phyloP scores from a whole-genome alignment of 2,329 filamentous ascomycete genomes.

The Dothidotthia symphoricarpi region DNA sequence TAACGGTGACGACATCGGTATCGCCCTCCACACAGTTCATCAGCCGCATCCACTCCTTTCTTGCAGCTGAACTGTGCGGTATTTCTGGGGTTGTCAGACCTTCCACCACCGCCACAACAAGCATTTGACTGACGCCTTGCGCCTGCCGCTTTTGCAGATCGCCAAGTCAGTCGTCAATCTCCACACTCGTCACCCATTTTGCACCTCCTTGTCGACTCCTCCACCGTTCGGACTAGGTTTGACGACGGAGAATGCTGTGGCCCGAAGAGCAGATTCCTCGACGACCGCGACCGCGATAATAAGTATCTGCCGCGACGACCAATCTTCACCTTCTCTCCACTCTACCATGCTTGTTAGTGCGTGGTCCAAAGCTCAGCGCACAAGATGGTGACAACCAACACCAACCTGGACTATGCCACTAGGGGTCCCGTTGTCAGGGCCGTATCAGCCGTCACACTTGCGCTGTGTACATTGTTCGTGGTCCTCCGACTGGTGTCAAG shows the following conservation, averaged over 20 bases:
- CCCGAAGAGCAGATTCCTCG: slow-evolving; percentile 16
- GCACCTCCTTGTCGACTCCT: background rate
- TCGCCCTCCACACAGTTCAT: slow-evolving; percentile 19
- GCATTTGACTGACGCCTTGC: background rate
- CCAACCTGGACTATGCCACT: slow-evolving; percentile 20
- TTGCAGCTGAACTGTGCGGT: slow-evolving; percentile 18
- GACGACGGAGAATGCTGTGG: slow-evolving; percentile 26
- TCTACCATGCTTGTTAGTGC: slow-evolving; percentile 14
- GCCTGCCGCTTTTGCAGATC: background rate
- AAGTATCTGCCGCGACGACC: background rate
- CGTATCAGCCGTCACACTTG: slow-evolving; percentile 68
- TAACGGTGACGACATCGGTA: slow-evolving; percentile 12
- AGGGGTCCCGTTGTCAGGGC: slow-evolving; percentile 56
- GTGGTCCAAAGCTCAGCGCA: slow-evolving; percentile 11
- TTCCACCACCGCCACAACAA: slow-evolving; percentile 22
- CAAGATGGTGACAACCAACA: slow-evolving; percentile 27
- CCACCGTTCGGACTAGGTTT: slow-evolving; percentile 4
- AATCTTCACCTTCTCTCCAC: background rate
- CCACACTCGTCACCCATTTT: background rate
- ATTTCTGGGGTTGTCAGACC: slow-evolving; percentile 21
- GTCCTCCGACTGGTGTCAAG: slow-evolving; percentile 71
- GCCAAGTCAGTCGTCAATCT: background rate
- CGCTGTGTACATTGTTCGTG: slow-evolving; percentile 72
- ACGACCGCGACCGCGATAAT: slow-evolving; percentile 32
- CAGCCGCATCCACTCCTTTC: slow-evolving; percentile 13